A percentile compares a stretch with the other conserved stretches of the same genome.
These are phyloP conservation scores for Phalaenopsis aphrodite DNA, from an alignment of 106 monocot genomes.

Conservation along the genomic window DNA sequence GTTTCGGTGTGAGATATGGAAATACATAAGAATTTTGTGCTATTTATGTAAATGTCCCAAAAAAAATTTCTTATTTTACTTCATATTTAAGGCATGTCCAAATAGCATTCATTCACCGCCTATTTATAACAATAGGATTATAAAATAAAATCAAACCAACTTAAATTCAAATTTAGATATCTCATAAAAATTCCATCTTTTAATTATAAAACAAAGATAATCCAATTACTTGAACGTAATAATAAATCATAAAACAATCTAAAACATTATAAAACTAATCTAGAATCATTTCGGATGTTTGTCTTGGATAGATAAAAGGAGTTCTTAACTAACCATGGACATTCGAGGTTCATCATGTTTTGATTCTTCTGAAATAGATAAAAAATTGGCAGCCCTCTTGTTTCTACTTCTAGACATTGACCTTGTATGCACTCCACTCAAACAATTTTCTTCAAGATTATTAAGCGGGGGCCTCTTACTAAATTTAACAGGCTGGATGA, in stretches of 20 bases:
- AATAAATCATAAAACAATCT: neutral
- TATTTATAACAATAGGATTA: no score
- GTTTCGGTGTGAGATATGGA: no score
- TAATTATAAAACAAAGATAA: neutral
- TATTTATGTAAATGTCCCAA: no score
- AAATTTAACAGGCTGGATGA: constrained; percentile 4
- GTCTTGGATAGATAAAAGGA: neutral
- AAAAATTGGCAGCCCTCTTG: constrained; percentile 17
- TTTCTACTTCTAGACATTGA: constrained; percentile 13
- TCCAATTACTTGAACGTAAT: neutral
- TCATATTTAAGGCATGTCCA: no score
- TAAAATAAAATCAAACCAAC: no score
- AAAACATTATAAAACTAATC: neutral
- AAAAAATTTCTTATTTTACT: no score
- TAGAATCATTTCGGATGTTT: neutral
- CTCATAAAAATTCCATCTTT: no score
- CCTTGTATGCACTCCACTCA: constrained; percentile 1
- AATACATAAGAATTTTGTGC: no score
- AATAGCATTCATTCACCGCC: no score
- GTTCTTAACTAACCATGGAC: constrained; percentile 23
- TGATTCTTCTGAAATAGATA: constrained; percentile 21
- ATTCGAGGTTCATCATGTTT: constrained; percentile 6
- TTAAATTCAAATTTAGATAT: no score
- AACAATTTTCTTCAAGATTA: constrained; percentile 9
- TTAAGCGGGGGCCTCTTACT: constrained; percentile 9